Evolutionary conservation across 768 basidiomycete species (phyloP).

Genomic region (Mycena chlorophos): DNA sequence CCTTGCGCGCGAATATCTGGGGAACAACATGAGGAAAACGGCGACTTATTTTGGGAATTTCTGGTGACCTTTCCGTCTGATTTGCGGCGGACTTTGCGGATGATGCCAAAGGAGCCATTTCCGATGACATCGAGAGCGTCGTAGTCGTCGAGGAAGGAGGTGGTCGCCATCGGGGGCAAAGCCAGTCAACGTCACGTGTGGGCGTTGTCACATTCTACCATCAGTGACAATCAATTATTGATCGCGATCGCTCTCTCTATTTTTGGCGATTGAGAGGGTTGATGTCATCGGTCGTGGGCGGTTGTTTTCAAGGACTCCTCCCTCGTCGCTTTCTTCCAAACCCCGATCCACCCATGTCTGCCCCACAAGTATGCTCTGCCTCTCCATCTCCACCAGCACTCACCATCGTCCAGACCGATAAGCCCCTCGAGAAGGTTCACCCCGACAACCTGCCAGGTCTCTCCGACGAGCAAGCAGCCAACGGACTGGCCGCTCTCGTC

Average conservation of each 20-base stretch:
- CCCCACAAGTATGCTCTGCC: neutral
- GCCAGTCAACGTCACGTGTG: neutral
- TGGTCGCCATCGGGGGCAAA: constrained; percentile 28
- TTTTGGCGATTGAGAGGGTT: neutral
- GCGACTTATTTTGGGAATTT: constrained; percentile 5
- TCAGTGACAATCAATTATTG: neutral
- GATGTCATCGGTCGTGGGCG: neutral
- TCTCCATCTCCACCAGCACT: constrained; percentile 8
- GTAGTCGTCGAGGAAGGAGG: constrained; percentile 78
- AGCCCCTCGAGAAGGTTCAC: constrained; percentile 20
- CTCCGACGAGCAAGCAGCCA: constrained; percentile 9
- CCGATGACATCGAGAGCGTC: constrained; percentile 91
- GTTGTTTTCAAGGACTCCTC: neutral
- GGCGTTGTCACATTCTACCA: neutral
- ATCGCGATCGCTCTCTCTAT: neutral
- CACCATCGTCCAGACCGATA: constrained; percentile 14
- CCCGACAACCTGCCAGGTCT: constrained; percentile 4
- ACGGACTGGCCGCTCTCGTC: constrained; percentile 19
- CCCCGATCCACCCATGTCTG: neutral
- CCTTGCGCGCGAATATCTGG: constrained; percentile 90
- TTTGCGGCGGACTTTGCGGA: constrained; percentile 88
- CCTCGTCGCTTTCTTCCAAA: too few relatives aligned
- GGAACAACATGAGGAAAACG: neutral
- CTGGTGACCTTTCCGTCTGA: constrained; percentile 74
- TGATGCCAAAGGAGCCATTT: constrained; percentile 96